Conservation (phyloP, 331 rosid genomes). For the Pyracantha coccinea region DNA sequence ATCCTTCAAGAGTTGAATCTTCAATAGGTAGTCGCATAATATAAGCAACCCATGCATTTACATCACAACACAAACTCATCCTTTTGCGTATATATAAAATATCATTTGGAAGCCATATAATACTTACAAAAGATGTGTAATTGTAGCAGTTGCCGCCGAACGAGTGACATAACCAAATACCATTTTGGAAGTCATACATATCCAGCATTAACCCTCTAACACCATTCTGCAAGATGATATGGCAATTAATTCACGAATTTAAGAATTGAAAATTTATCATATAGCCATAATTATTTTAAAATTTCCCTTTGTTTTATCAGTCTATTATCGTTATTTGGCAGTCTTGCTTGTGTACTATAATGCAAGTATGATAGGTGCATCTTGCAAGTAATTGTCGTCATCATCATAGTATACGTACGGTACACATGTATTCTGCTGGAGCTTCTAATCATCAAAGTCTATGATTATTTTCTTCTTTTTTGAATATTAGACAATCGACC, state of each 20-base stretch:
- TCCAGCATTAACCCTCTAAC: constrained; percentile 91
- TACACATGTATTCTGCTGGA: too few species aligned
- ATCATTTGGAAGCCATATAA: too few species aligned
- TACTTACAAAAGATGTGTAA: constrained; percentile 88
- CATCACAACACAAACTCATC: background rate
- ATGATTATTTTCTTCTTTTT: background rate
- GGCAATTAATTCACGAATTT: background rate
- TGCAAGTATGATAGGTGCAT: background rate
- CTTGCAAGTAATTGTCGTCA: background rate
- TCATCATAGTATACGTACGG: background rate
- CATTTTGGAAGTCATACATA: constrained; percentile 74
- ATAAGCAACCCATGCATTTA: too few species aligned
- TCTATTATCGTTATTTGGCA: too few species aligned
- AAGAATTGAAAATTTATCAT: background rate
- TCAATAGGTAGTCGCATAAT: too few species aligned
- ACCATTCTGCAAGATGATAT: constrained; percentile 54
- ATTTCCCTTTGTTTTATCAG: background rate
- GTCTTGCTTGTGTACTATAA: background rate
- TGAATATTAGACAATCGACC: background rate
- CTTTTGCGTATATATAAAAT: background rate
- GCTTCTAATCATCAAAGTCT: background rate
- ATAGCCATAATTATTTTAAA: background rate
- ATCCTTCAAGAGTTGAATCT: background rate
- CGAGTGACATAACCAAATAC: constrained; percentile 89
- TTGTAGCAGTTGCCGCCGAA: constrained; percentile 71